Base-by-base conservation (phyloP, 2,329 filamentous ascomycete genomes). In the Dryadomyces quercus-mongolicae region DNA sequence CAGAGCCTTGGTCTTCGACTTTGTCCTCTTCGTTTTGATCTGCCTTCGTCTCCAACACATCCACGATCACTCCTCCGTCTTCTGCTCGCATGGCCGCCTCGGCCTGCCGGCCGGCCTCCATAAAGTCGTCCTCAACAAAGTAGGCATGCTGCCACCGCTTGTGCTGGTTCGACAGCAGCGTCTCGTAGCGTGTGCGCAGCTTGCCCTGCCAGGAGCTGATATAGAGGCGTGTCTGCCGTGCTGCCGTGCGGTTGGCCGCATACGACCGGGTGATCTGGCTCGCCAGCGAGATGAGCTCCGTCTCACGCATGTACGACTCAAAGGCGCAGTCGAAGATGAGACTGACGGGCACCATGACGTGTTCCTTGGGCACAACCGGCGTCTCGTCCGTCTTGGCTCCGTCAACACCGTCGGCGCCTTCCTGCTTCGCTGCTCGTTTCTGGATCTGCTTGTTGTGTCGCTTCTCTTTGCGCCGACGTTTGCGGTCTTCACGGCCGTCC, bases 271-370 rank as follows among this genome's bases (percentile, higher is more conserved):
- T 95, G 58, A 98, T 76, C 68, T 98, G 93, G 55, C 83, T 81
- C 1, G 81, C 81, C 13, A 98, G 76, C 5, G 89, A 95, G 54
- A 91, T 83, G 34, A 87, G 74, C 70, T 98, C 93, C 61, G 86
- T 85, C 42, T 92, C 86, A 51, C 76, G 77, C 93, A 98, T 98
- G 64, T 91, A 79, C 45, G 86, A 75, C 67, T 98, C 91, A 66
- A 94, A 98, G 60, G 87, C 83, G 70, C 92, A 97, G 71, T 98
- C 93, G 58, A 98, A 73, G 56, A 98, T 75, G 60, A 98, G 73
- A 0, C 88, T 81, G 21, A 97, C 72, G 1, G 91, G 90, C 54
- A 82, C 50, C 74, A 60, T 55, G 16, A 43, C 50, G 48, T 56
- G 57, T 40, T 56, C 45, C 10, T 57, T 57, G 43, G n/a, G 12